A percentile compares a stretch with the other conserved stretches of the same genome.
These are phyloP conservation scores for Plasmodium malariae DNA, from an alignment of 169 alveolate genomes.

Conservation along the genomic window DNA sequence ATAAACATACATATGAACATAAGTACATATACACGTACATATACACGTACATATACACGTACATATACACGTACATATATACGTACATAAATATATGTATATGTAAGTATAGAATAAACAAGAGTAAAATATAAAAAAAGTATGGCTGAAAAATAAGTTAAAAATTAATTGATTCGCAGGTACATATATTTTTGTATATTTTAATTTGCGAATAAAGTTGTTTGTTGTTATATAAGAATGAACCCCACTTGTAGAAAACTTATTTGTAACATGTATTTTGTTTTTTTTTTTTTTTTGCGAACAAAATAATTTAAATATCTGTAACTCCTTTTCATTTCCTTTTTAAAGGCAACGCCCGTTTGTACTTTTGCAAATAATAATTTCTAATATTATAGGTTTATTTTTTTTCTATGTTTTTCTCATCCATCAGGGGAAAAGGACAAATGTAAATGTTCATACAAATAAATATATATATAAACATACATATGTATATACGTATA, in stretches of 20 bases:
- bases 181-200: too few species aligned
- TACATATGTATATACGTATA: too few species aligned
- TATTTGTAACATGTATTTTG: neutral
- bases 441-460: too few species aligned
- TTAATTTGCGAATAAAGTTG: neutral
- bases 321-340: neutral
- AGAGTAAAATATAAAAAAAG: neutral
- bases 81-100: too few species aligned
- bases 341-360: neutral
- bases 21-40: neutral
- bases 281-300: neutral
- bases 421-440: neutral
- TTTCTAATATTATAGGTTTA: neutral
- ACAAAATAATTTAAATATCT: too few species aligned
- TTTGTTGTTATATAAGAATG: neutral
- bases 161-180: too few species aligned
- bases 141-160: too few species aligned
- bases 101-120: neutral
- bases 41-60: neutral
- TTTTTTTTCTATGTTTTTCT: neutral
- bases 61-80: neutral
- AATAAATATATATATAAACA: too few species aligned
- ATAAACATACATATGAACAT: neutral
- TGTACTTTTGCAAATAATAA: neutral
- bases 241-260: neutral